Evolutionary conservation across 495 filamentous ascomycete species (phyloP).

Genomic region (Glutinoglossum americanum): DNA sequence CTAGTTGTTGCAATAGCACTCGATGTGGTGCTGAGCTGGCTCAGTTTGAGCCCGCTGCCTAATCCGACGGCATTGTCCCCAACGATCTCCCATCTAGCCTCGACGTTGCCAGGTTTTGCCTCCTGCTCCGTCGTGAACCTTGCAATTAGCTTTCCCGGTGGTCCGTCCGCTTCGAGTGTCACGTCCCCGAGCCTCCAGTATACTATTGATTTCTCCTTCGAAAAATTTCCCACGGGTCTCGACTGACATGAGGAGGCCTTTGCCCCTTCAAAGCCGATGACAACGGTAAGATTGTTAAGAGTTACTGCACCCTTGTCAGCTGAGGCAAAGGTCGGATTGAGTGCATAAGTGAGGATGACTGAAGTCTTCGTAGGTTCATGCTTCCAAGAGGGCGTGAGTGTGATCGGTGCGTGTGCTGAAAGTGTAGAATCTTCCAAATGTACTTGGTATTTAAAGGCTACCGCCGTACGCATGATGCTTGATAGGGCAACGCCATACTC

Average conservation of each 20-base stretch:
- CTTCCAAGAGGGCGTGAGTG: slow-evolving; percentile 66
- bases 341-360: slow-evolving; percentile 61
- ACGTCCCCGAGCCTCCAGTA: slow-evolving; percentile 80
- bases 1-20: slow-evolving; percentile 10
- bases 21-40: slow-evolving; percentile 6
- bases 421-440: slow-evolving; percentile 45
- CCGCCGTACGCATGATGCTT: slow-evolving; percentile 46
- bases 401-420: slow-evolving; percentile 50
- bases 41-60: slow-evolving; percentile 42
- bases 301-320: slow-evolving; percentile 27
- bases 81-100: slow-evolving; percentile 61
- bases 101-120: slow-evolving; percentile 53
- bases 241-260: slow-evolving; percentile 39
- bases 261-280: slow-evolving; percentile 54
- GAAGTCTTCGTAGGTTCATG: slow-evolving; percentile 61
- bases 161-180: slow-evolving; percentile 29
- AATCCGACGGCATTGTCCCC: slow-evolving; percentile 25
- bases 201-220: slow-evolving; percentile 68
- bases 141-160: slow-evolving; percentile 49
- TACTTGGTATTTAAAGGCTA: slow-evolving; percentile 92
- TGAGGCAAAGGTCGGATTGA: slow-evolving; percentile 49
- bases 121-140: slow-evolving; percentile 59
- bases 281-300: slow-evolving; percentile 62
- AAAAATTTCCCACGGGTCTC: slow-evolving; percentile 57
- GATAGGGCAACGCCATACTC: slow-evolving; percentile 59